Evolutionary conservation across 83 land plant genomes (phyloP), one percentile per base, ranked within the genome.

Genomic region (Isoetes engelmannii): DNA sequence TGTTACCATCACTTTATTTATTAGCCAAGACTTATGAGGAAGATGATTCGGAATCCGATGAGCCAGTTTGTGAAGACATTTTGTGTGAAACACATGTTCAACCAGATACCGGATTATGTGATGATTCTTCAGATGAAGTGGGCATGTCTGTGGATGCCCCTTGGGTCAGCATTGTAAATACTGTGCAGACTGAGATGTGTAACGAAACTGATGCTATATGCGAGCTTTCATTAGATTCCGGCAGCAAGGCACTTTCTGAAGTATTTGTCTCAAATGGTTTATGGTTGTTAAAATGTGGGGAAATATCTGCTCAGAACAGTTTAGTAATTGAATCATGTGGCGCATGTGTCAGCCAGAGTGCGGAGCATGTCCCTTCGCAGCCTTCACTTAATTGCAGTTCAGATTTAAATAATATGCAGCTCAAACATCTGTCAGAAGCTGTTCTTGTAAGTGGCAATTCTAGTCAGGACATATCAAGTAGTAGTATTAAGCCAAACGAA

Each of bases 121-220:
- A 28, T 28, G 37, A 28, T 28, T 28, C 37, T 28, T 28, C 12
- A 37, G 62, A 59, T 59, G 62, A 59, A 18, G 62, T 18, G 12
- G 62, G 62, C 18, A 18, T 19, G 28, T 59, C 62, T 4, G 19
- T 59, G 62, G 62, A 59, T 42, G 62, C 62, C 8, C 62, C 62
- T 8, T 59, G 62, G 62, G 28, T 59, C 10, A 18, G 28, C 20
- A 12, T 59, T 59, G 18, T 18, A 18, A 37, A 59, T 59, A 37
- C 18, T 19, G 28, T 8, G 19, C 28, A 59, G 19, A 12, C 17
- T 51, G 15, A 51, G 17, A 59, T 19, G 28, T 19, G 9, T 18
- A 10, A 9, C 1, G 62, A 12, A 18, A 18, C 1, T 9, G 19
- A 59, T 8, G 62, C 18, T 18, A 1, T 18, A 59, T 1, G 1